Base-by-base conservation (phyloP, 2,329 filamentous ascomycete species). In the Ustulina deusta region DNA sequence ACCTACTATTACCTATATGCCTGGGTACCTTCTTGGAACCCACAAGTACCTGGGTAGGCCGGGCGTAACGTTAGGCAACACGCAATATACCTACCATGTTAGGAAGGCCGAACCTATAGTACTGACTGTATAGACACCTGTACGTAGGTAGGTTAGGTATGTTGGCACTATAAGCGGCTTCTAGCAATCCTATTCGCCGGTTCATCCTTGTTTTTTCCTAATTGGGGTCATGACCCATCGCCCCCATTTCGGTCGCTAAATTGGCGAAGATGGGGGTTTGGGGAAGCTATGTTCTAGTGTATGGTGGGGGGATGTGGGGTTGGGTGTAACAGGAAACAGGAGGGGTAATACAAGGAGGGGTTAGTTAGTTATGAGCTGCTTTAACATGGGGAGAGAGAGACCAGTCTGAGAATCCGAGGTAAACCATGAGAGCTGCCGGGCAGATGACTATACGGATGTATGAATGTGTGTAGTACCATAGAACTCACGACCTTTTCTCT, bases 141-240 rank as follows among this genome's bases (percentile, higher is more conserved):
- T 42, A n/a, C 2, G 15, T 17, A 27, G 27, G 13, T 13, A 48
- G 13, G 22, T n/a, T n/a, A n/a, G n/a, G n/a, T n/a, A n/a, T n/a
- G 22, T 11, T 17, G 38, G 6, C n/a, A 17, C 44, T 27, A 13
- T 5, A 48, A 32, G 17, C 36, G 29, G 17, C 32, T 11, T 36
- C 32, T 54, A 22, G 29, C 29, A 54, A 54, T 36, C n/a, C 36
- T 20, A 67, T 65, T 69, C 38, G 66, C 27, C 48, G 34, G 6
- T 25, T 2, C 20, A 69, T 63, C 68, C 65, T 40, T 65, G 65
- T 22, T 42, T 40, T 62, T 70, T 62, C 68, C 68, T 54, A 60
- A 65, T 61, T 29, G 29, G 68, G 65, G 38, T 36, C n/a, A 27
- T 10, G 9, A 17, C 20, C 36, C 32, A 58, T 48, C 27, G 25